These are phyloP conservation scores for Cyanidioschyzon merolae DNA, from an alignment of 23 red algal species.

Conservation along the genomic window DNA sequence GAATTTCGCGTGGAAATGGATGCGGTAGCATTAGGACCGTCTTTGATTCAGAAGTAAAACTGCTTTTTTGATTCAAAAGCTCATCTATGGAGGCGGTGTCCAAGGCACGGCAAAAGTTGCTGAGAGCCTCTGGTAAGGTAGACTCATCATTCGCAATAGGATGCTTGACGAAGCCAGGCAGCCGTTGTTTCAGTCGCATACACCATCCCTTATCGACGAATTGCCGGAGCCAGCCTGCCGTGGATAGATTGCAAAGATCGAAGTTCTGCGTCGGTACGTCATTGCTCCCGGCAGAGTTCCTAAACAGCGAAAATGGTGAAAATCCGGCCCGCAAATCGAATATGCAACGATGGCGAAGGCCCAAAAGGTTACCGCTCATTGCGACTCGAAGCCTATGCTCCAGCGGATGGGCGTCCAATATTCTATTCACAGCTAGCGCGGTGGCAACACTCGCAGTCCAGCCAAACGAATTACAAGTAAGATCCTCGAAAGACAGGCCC, in stretches of 20 bases:
- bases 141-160: too few species aligned
- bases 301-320: too few species aligned
- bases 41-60: too few species aligned
- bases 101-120: not conserved
- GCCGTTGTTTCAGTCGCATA: not conserved
- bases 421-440: not conserved
- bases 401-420: not conserved
- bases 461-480: not conserved
- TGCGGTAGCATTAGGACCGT: not conserved
- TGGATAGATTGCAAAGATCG: not conserved
- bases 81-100: too few species aligned
- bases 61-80: too few species aligned
- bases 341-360: not conserved
- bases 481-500: not conserved
- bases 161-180: too few species aligned
- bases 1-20: not conserved
- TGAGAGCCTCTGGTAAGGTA: not conserved
- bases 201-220: not conserved
- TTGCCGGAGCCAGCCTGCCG: not conserved
- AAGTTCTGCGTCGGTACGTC: too few species aligned
- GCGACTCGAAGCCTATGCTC: not conserved
- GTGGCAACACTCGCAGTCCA: not conserved
- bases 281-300: too few species aligned
- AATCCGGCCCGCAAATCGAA: not conserved
- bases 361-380: not conserved